Percentiles rank a stretch among this genome's conserved stretches.
Conservation (phyloP, 495 filamentous ascomycete genomes). For the Penicillium canescens region DNA sequence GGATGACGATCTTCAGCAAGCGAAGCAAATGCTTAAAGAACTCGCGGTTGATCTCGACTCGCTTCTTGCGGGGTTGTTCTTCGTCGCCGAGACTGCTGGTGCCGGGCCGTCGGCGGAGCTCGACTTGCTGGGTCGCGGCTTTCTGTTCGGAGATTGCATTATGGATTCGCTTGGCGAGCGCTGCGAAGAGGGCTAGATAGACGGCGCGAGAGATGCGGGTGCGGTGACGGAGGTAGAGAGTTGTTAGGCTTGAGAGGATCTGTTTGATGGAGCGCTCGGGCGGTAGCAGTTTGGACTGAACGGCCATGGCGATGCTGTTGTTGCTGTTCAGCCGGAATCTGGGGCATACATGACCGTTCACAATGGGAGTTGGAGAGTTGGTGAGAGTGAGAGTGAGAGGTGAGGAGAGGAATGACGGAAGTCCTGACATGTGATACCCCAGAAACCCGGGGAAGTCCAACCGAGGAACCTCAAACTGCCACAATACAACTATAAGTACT, state of each 20-base stretch:
- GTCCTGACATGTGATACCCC: constrained; percentile 34
- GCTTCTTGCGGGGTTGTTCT: constrained; percentile 65
- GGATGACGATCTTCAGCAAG: constrained; percentile 83
- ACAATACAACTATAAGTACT: neutral
- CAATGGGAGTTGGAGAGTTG: neutral
- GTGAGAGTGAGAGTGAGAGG: neutral
- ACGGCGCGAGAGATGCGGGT: constrained; percentile 87
- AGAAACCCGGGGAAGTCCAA: constrained; percentile 26
- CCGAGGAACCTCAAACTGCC: constrained; percentile 20
- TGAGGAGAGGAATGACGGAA: constrained; percentile 15
- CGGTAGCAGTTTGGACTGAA: constrained; percentile 73
- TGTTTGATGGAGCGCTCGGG: constrained; percentile 72
- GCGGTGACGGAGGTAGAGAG: constrained; percentile 80
- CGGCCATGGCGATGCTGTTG: constrained; percentile 59
- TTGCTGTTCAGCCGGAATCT: constrained; percentile 32
- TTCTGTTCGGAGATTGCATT: constrained; percentile 93
- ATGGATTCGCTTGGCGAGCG: constrained; percentile 85
- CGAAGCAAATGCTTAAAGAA: constrained; percentile 86
- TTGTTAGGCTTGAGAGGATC: constrained; percentile 70
- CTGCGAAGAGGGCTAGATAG: constrained; percentile 88
- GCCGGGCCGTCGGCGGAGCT: constrained; percentile 54
- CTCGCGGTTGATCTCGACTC: constrained; percentile 87
- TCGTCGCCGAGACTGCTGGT: constrained; percentile 53
- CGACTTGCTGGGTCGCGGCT: constrained; percentile 76
- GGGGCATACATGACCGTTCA: constrained; percentile 31